Conservation (phyloP, 2,329 filamentous ascomycete species). For the Acrocalymma vagum region DNA sequence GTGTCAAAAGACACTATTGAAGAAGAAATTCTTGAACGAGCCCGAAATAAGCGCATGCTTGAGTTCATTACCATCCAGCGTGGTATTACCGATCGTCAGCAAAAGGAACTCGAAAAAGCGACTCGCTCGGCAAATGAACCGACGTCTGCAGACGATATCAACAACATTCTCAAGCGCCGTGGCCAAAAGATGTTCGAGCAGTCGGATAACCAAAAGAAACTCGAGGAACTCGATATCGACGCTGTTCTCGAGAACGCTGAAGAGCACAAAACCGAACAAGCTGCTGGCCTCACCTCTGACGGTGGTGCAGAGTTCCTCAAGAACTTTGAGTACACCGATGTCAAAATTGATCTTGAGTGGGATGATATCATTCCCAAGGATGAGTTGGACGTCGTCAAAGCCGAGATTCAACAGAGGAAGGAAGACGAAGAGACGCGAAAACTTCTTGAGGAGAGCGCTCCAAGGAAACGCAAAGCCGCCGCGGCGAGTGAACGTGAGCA, state of each 20-base stretch:
- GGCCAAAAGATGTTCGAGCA: conserved; percentile 99
- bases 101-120: conserved; percentile 81
- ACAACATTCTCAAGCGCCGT: conserved; percentile 93
- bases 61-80: conserved; percentile 98
- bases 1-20: conserved; percentile 99
- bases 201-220: conserved; percentile 92
- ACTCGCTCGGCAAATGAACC: conserved; percentile 76
- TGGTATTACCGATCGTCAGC: conserved; percentile 92
- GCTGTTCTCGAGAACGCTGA: conserved; percentile 96
- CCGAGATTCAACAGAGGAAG: conserved; percentile 83
- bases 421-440: conserved; percentile 84
- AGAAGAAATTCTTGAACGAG: conserved; percentile 95
- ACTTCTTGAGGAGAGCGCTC: conserved; percentile 84
- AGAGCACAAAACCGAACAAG: conserved; percentile 94
- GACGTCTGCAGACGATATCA: conserved; percentile 92
- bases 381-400: conserved; percentile 87
- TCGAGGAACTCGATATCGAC: conserved; percentile 97
- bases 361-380: conserved; percentile 98
- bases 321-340: conserved; percentile 91
- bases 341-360: conserved; percentile 96
- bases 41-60: conserved; percentile 95
- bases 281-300: conserved; percentile 92
- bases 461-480: conserved; percentile 73
- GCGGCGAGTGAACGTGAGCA: conserved; percentile 70
- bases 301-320: conserved; percentile 96